phyloP scores from a whole-genome alignment of 495 filamentous ascomycete genomes.

The Astrocystis sublimbata region DNA sequence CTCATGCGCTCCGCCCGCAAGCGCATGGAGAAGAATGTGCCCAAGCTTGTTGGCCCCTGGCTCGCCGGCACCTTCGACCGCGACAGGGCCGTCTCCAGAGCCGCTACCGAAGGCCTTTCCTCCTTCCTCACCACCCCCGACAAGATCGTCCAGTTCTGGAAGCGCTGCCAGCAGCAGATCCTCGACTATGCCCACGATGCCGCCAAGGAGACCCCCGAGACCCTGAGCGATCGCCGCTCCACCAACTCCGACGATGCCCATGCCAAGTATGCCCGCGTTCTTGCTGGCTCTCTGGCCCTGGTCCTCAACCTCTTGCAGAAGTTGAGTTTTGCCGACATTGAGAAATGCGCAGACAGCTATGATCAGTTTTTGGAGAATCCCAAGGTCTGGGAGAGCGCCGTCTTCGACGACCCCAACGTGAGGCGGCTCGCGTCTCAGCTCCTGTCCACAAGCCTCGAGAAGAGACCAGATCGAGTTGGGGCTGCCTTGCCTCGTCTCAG shows the following conservation, averaged over 20 bases:
- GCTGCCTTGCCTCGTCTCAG: slow-evolving; percentile 62
- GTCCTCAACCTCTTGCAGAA: slow-evolving; percentile 55
- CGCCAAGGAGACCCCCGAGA: slow-evolving; percentile 73
- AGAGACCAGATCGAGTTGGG: slow-evolving; percentile 51
- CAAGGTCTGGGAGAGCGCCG: slow-evolving; percentile 74
- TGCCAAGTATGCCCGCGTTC: slow-evolving; percentile 79
- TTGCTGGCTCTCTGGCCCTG: slow-evolving; percentile 63
- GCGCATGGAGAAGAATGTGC: slow-evolving; percentile 73
- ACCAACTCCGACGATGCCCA: slow-evolving; percentile 80
- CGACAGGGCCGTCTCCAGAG: slow-evolving; percentile 69
- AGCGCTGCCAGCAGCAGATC: slow-evolving; percentile 69
- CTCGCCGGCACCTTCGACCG: slow-evolving; percentile 83
- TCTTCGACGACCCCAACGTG: slow-evolving; percentile 67
- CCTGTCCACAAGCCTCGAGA: slow-evolving; percentile 58
- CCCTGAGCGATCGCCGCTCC: slow-evolving; percentile 84
- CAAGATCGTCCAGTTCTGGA: slow-evolving; percentile 74
- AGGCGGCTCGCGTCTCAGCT: slow-evolving; percentile 70
- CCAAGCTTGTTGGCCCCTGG: slow-evolving; percentile 81
- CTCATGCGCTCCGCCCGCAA: slow-evolving; percentile 73
- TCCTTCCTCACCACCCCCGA: slow-evolving; percentile 75
- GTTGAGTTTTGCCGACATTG: slow-evolving; percentile 49
- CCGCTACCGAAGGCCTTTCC: slow-evolving; percentile 72
- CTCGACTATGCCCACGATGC: slow-evolving; percentile 79
- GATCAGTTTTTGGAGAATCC: slow-evolving; percentile 60
- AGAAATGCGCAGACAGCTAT: slow-evolving; percentile 49